Base-by-base conservation (phyloP, 2,329 filamentous ascomycete genomes). In the Lecanosticta acicola region DNA sequence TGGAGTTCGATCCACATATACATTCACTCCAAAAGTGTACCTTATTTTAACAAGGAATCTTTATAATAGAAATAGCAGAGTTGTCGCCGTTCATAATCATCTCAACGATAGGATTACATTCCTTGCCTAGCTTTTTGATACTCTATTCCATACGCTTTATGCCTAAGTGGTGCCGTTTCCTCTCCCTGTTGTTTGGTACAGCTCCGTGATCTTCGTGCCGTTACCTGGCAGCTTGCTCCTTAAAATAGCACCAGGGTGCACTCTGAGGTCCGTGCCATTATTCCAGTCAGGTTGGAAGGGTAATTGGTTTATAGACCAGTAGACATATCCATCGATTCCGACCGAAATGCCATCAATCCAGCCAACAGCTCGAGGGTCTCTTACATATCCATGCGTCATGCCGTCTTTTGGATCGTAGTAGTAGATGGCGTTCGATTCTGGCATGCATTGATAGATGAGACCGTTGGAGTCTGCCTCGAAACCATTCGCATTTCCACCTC, bases 261-360 rank as follows among this genome's bases (percentile, higher is more conserved):
- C 46, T 41, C 72, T 64, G 21, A 62, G 49, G 59, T 74, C 72
- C 2, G 66, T 59, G 0, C 71, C 71, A 51, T 68, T 55, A 49
- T 76, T 75, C 71, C 71, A 74, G 44, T 68, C 64, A 2, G 69
- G 65, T 59, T 74, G 69, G 54, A 70, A 72, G 1, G 67, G 69
- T 46, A 76, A 49, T 56, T 76, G 73, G 50, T 76, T 73, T 50
- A 74, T 70, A 43, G 72, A 74, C 46, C 74, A 56, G 49, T 76
- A 75, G 11, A 75, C 54, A 40, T 71, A 75, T 2, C 66, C 70
- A 57, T 73, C 70, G 24, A 60, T 66, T 0, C 64, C 69, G 13
- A 70, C 57, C 38, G 66, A 68, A 13, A 66, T 66, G 35, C 66
- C 67, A 51, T 73, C 69, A 0, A 66, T 66, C 71, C 68, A 73